Evolutionary conservation across 139 green algal species (phyloP).

Genomic region (Chlamydomonas asymmetrica): DNA sequence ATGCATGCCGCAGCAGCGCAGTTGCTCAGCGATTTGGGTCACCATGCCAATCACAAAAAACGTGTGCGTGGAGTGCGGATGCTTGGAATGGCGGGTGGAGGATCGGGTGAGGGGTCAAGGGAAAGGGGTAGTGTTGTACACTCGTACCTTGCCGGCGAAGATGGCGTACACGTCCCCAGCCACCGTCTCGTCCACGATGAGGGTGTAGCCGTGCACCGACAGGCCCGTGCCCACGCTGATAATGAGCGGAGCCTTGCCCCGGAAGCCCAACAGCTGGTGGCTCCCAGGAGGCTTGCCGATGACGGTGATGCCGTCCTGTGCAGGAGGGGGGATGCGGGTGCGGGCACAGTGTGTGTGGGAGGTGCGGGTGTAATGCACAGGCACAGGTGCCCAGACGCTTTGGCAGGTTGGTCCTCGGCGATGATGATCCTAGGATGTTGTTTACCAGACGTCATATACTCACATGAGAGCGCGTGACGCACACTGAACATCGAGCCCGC

Average conservation of each 20-base stretch:
- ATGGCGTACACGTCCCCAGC: constrained; percentile 65
- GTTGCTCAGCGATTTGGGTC: no score
- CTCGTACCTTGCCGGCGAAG: constrained; percentile 54
- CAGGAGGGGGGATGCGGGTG: no score
- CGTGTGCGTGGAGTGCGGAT: neutral
- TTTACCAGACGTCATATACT: no score
- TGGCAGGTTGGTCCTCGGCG: no score
- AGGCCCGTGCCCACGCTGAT: constrained; percentile 46
- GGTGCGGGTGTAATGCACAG: no score
- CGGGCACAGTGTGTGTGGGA: neutral
- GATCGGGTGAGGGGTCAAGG: neutral
- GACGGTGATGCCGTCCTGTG: constrained; percentile 30
- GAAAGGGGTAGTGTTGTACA: no score
- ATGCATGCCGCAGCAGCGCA: no score
- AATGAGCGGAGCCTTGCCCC: constrained; percentile 58
- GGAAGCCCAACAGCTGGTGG: constrained; percentile 66
- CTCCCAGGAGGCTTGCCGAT: constrained; percentile 32
- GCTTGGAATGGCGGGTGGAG: neutral
- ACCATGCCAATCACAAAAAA: no score
- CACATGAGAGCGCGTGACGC: no score
- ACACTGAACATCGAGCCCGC: no score
- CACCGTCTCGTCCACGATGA: constrained; percentile 70
- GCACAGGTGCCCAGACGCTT: no score
- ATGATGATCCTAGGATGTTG: no score
- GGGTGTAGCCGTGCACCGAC: constrained; percentile 61